Evolutionary conservation across 2,329 filamentous ascomycete genomes (phyloP).

Genomic region (Albophoma yamanashiensis): DNA sequence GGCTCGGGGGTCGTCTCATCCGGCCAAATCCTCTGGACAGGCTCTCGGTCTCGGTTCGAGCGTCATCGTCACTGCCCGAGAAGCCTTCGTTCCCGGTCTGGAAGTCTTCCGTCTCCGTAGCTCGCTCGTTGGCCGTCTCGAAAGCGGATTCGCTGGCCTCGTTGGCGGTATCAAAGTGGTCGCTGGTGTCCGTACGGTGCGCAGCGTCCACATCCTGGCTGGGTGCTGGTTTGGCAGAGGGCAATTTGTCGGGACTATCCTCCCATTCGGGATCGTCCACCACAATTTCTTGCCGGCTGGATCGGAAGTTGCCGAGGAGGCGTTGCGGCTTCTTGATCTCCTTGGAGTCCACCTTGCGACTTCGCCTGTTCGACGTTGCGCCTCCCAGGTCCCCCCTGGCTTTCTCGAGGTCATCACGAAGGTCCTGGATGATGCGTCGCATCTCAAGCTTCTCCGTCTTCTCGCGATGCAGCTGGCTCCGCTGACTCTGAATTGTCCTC

Average conservation of each 20-base stretch:
- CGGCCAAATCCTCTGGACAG: slow-evolving; percentile 32
- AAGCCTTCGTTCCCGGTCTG: slow-evolving; percentile 81
- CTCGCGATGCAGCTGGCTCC: slow-evolving; percentile 90
- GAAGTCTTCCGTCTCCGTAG: slow-evolving; percentile 88
- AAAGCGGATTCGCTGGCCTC: slow-evolving; percentile 59
- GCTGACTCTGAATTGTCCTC: slow-evolving; percentile 90
- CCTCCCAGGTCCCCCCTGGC: slow-evolving; percentile 41
- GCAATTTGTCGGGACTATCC: slow-evolving; percentile 45
- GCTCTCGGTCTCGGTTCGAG: slow-evolving; percentile 86
- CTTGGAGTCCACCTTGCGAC: slow-evolving; percentile 50
- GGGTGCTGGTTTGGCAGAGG: slow-evolving; percentile 11
- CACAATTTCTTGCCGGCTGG: slow-evolving; percentile 66
- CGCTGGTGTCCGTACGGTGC: slow-evolving; percentile 40
- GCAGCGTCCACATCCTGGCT: slow-evolving; percentile 5
- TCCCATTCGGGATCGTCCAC: slow-evolving; percentile 83
- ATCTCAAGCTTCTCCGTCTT: slow-evolving; percentile 98
- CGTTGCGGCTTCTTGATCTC: slow-evolving; percentile 71
- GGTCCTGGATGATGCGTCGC: slow-evolving; percentile 88
- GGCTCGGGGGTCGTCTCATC: slow-evolving; percentile 29
- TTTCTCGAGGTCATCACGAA: slow-evolving; percentile 81
- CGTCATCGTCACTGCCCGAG: slow-evolving; percentile 65
- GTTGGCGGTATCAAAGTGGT: slow-evolving; percentile 72
- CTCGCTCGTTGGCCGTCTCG: slow-evolving; percentile 64
- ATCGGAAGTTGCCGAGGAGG: slow-evolving; percentile 66
- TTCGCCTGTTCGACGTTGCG: slow-evolving; percentile 44